These are phyloP conservation scores for Elaeis oleifera DNA, from an alignment of 202 grass and related monocot species.

Conservation along the genomic window DNA sequence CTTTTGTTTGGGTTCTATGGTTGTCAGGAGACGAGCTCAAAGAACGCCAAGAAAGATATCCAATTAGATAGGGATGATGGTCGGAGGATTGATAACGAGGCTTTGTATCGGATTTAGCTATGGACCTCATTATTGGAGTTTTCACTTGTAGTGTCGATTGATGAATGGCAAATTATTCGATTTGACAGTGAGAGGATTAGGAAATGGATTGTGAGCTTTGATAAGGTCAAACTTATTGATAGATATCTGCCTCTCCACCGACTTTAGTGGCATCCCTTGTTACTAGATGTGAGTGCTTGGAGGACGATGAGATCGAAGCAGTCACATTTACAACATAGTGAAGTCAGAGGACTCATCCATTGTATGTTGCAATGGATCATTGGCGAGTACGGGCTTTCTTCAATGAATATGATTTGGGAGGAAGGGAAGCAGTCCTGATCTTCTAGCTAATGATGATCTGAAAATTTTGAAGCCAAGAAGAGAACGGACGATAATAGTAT, in stretches of 20 bases:
- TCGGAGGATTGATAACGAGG: constrained; percentile 46
- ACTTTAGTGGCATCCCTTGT: too few species aligned
- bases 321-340: too few species aligned
- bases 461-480: too few species aligned
- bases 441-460: too few species aligned
- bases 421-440: too few species aligned
- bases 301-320: too few species aligned
- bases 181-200: constrained; percentile 65
- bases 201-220: constrained; percentile 60
- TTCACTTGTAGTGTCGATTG: constrained; percentile 75
- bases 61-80: constrained; percentile 60
- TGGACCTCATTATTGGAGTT: constrained; percentile 57
- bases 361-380: too few species aligned
- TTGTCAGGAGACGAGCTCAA: constrained; percentile 80
- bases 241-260: neutral
- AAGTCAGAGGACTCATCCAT: too few species aligned
- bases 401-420: too few species aligned
- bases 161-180: constrained; percentile 91
- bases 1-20: constrained; percentile 85
- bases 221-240: constrained; percentile 76
- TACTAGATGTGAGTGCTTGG: too few species aligned
- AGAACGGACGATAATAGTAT: too few species aligned
- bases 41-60: constrained; percentile 66
- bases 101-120: constrained; percentile 35
- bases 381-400: too few species aligned